These are phyloP conservation scores for Xylariaceae sp. DNA, from an alignment of 2,329 filamentous ascomycete species.

Conservation along the genomic window DNA sequence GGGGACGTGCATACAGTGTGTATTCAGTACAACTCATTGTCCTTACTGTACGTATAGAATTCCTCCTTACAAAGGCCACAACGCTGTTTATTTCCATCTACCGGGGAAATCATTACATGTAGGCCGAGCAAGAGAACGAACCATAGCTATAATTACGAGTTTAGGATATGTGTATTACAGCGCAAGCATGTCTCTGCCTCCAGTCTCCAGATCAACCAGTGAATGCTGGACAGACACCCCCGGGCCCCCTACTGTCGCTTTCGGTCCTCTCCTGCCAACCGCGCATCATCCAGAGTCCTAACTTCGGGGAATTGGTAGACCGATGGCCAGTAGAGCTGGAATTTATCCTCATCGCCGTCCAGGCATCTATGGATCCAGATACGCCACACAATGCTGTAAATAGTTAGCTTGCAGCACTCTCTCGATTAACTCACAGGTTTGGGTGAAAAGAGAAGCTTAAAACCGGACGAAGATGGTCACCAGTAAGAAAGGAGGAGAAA, in stretches of 20 bases:
- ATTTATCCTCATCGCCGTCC: conserved; percentile 68
- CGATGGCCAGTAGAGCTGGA: conserved; percentile 64
- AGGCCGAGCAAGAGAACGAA: too few relatives aligned
- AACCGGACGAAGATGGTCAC: not conserved
- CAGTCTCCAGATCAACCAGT: not conserved
- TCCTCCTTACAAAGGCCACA: too few relatives aligned
- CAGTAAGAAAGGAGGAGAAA: not conserved
- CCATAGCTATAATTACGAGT: too few relatives aligned
- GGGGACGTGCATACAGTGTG: not conserved
- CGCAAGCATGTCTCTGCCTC: not conserved
- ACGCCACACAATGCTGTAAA: conserved; percentile 63
- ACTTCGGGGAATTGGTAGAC: conserved; percentile 51
- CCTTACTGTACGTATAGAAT: not conserved
- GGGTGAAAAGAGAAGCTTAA: too few relatives aligned
- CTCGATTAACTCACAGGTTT: not conserved
- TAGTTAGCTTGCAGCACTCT: not conserved
- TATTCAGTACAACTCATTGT: not conserved
- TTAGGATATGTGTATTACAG: not conserved
- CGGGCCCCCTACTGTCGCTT: conserved; percentile 20
- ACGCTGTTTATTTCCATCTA: too few relatives aligned
- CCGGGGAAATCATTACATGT: too few relatives aligned
- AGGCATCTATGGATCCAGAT: conserved; percentile 76
- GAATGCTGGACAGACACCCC: not conserved
- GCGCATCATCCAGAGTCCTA: conserved; percentile 31
- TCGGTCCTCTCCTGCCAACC: conserved; percentile 24